A percentile compares a stretch with the other conserved stretches of the same genome.
Evolutionary conservation across 1,139 yeast species (phyloP).

Genomic region (Suhomyces taliae): DNA sequence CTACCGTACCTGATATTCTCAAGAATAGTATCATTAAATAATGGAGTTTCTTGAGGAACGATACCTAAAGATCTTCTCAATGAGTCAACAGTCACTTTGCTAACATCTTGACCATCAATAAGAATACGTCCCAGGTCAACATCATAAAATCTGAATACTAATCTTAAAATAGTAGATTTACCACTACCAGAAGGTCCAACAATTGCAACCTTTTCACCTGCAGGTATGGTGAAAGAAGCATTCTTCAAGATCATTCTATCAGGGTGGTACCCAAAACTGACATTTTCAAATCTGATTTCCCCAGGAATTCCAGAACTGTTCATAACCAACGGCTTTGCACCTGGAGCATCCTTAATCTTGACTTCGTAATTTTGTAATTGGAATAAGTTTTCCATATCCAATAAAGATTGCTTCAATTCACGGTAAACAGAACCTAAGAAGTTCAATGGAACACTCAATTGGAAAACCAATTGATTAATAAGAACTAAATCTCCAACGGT

Average conservation of each 20-base stretch:
- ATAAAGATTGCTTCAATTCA: constrained; percentile 85
- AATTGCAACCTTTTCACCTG: constrained; percentile 87
- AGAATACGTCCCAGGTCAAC: constrained; percentile 73
- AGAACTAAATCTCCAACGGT: constrained; percentile 97
- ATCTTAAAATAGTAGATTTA: constrained; percentile 81
- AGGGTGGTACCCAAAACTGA: constrained; percentile 87
- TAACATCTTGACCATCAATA: constrained; percentile 88
- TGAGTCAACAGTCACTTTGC: constrained; percentile 71
- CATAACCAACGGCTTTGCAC: constrained; percentile 60
- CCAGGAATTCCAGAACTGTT: constrained; percentile 47
- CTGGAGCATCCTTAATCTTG: constrained; percentile 57
- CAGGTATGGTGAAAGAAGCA: constrained; percentile 83
- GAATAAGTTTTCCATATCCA: constrained; percentile 91
- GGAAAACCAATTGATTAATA: constrained; percentile 94
- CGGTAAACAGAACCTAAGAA: constrained; percentile 94
- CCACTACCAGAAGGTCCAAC: constrained; percentile 98
- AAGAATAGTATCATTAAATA: constrained; percentile 85
- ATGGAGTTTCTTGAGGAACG: constrained; percentile 97
- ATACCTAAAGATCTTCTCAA: constrained; percentile 79
- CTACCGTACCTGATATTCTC: constrained; percentile 90
- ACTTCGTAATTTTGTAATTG: constrained; percentile 76
- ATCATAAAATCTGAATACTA: constrained; percentile 86
- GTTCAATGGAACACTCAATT: constrained; percentile 89
- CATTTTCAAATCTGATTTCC: constrained; percentile 86
- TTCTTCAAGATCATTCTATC: constrained; percentile 82